Percentiles rank a stretch among this genome's conserved stretches.
phyloP scores from a whole-genome alignment of 306 rosid species.

The Ochetophila trinervis region DNA sequence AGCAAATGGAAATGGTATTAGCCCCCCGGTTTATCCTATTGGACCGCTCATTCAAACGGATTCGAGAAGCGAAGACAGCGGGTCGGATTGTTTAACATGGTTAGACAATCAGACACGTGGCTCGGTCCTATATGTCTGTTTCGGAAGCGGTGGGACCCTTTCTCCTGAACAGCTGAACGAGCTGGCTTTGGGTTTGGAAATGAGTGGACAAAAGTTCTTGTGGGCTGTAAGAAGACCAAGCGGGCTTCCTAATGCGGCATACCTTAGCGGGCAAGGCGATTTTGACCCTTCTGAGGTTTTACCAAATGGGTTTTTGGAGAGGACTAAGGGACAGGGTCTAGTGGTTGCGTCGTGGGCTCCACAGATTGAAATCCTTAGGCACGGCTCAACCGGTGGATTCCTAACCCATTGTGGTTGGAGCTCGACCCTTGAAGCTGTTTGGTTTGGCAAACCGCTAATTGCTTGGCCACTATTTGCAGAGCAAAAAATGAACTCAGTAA shows the following conservation, averaged over 20 bases:
- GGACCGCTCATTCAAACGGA: slow-evolving; percentile 18
- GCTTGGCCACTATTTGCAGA: slow-evolving; percentile 33
- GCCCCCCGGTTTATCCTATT: slow-evolving; percentile 10
- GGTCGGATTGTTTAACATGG: slow-evolving; percentile 47
- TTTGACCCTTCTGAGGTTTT: neutral
- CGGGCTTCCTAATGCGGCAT: slow-evolving; percentile 14
- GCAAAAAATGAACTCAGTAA: slow-evolving; percentile 22
- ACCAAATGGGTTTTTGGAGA: slow-evolving; percentile 25
- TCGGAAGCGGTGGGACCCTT: slow-evolving; percentile 65
- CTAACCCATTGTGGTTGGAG: slow-evolving; percentile 33
- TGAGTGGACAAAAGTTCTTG: slow-evolving; percentile 45
- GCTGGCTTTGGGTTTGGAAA: slow-evolving; percentile 46
- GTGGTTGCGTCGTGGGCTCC: slow-evolving; percentile 27
- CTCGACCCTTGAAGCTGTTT: slow-evolving; percentile 21
- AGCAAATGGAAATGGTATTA: neutral
- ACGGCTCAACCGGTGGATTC: slow-evolving; percentile 21
- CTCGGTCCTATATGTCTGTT: slow-evolving; percentile 45
- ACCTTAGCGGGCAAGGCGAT: neutral
- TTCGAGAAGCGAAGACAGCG: neutral
- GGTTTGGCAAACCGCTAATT: slow-evolving; percentile 13
- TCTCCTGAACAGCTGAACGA: slow-evolving; percentile 31
- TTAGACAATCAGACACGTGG: slow-evolving; percentile 51
- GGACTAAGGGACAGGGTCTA: slow-evolving; percentile 6
- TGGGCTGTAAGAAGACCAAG: slow-evolving; percentile 54
- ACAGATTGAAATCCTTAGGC: slow-evolving; percentile 12